phyloP scores from a whole-genome alignment of 1,139 yeast genomes.

The Yamadazyma blattariae region DNA sequence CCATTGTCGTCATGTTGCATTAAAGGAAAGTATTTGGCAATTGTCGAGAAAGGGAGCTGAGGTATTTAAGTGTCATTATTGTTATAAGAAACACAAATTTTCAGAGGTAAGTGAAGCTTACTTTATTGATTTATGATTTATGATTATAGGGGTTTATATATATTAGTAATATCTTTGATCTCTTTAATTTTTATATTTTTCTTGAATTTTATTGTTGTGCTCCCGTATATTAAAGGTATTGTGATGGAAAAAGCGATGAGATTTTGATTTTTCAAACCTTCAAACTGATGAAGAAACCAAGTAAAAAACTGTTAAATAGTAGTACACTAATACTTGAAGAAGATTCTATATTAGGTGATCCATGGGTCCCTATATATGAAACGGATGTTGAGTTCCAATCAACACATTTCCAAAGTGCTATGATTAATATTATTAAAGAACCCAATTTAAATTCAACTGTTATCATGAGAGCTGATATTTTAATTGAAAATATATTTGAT shows the following conservation, averaged over 20 bases:
- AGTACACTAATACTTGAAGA: slow-evolving; percentile 7
- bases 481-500: slow-evolving; percentile 51
- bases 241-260: slow-evolving; percentile 4
- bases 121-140: slow-evolving; percentile 35
- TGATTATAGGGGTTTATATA: background rate
- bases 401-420: slow-evolving; percentile 67
- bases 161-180: background rate
- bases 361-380: slow-evolving; percentile 63
- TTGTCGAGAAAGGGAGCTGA: slow-evolving; percentile 42
- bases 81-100: slow-evolving; percentile 45
- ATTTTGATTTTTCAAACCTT: background rate
- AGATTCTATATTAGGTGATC: slow-evolving; percentile 53
- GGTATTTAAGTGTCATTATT: slow-evolving; percentile 46
- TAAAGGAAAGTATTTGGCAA: slow-evolving; percentile 47
- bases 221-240: too few relatives aligned
- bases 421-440: slow-evolving; percentile 75
- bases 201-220: too few relatives aligned
- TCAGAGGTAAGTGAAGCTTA: slow-evolving; percentile 43
- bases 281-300: slow-evolving; percentile 14
- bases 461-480: slow-evolving; percentile 81
- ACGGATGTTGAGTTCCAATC: slow-evolving; percentile 42
- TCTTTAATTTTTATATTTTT: too few relatives aligned
- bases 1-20: slow-evolving; percentile 44
- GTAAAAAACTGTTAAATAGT: slow-evolving; percentile 1
- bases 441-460: slow-evolving; percentile 94